A percentile compares a stretch with the other conserved stretches of the same genome.
Conservation (phyloP, 1,284 basidiomycete species). For the Somion occarium region DNA sequence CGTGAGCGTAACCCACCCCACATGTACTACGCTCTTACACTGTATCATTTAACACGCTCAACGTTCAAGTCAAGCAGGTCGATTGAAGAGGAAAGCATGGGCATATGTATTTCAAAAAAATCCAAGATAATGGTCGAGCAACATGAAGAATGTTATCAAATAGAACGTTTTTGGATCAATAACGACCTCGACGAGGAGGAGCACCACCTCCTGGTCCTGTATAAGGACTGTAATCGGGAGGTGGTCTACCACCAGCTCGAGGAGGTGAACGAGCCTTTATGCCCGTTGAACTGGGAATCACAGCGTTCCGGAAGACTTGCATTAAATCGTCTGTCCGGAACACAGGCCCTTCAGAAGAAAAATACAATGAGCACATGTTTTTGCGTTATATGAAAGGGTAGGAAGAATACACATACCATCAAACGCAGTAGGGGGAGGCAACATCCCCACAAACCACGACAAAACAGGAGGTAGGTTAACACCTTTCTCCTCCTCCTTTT, state of each 20-base stretch:
- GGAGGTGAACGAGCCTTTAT: conserved; percentile 42
- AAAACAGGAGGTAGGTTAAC: conserved; percentile 64
- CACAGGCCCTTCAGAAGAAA: conserved; percentile 58
- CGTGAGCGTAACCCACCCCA: too few relatives aligned
- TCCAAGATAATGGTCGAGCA: too few relatives aligned
- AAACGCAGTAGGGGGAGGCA: conserved; percentile 69
- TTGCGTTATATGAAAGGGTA: conserved; percentile 6
- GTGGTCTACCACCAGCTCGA: conserved; percentile 39
- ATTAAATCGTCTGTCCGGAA: conserved; percentile 86
- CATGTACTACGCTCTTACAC: too few relatives aligned
- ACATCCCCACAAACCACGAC: conserved; percentile 75
- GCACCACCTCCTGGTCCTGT: conserved; percentile 31
- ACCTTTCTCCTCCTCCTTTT: conserved; percentile 51
- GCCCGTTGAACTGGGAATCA: conserved; percentile 59
- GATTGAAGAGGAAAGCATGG: too few relatives aligned
- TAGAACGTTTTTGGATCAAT: too few relatives aligned
- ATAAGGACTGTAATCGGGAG: conserved; percentile 43
- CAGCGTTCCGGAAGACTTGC: conserved; percentile 70
- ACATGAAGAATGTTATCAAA: too few relatives aligned
- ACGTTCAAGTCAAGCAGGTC: too few relatives aligned
- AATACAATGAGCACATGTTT: conserved; percentile 10
- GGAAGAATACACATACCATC: conserved; percentile 61
- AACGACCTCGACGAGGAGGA: conserved; percentile 25
- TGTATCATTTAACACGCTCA: too few relatives aligned
- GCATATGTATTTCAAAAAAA: too few relatives aligned